Conservation (phyloP, 805 yeast species). For the Debaryomyces hansenii region DNA sequence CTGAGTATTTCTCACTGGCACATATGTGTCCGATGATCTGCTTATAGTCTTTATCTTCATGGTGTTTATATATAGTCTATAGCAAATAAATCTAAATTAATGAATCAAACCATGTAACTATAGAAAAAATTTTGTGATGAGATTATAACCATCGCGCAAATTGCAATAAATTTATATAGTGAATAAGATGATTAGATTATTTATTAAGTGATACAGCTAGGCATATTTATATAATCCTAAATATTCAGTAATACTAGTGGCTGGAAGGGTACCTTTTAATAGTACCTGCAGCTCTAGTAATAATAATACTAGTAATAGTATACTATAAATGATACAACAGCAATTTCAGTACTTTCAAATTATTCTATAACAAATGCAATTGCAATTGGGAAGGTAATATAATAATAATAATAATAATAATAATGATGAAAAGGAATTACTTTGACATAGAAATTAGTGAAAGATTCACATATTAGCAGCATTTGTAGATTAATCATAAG, state of each 20-base stretch:
- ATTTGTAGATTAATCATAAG: conserved; percentile 6
- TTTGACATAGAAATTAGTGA: neutral
- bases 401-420: no score
- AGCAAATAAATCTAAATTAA: no score
- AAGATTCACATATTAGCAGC: neutral
- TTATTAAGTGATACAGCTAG: neutral
- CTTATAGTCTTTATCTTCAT: conserved; percentile 88
- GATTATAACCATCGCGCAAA: neutral
- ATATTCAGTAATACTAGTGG: no score
- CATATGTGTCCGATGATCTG: conserved; percentile 87
- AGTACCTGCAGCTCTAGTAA: no score
- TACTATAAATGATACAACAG: no score
- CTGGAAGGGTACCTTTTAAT: no score
- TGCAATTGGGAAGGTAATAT: no score
- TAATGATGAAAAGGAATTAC: neutral
- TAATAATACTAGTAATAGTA: no score
- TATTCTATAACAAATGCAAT: no score
- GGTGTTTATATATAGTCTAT: neutral
- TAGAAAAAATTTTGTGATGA: conserved; percentile 7
- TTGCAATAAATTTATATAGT: no score
- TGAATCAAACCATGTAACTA: neutral
- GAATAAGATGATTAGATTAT: neutral
- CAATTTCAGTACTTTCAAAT: no score
- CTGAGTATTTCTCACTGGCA: conserved; percentile 89
- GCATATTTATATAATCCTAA: no score